Evolutionary conservation across 345 rosid genomes (phyloP).

Genomic region (Moricandia moricandioides): DNA sequence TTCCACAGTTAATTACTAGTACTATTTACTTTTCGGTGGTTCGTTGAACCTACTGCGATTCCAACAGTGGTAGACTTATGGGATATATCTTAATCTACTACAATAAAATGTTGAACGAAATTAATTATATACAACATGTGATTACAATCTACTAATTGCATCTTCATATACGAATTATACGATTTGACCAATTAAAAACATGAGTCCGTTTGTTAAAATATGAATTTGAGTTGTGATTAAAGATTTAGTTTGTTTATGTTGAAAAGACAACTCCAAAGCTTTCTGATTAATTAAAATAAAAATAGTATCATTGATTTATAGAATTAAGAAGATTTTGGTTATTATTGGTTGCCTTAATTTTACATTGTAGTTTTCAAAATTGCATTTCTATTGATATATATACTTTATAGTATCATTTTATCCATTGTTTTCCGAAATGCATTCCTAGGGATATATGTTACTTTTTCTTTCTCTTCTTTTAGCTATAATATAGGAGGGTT

Average conservation of each 20-base stretch:
- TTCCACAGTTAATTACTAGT: background rate
- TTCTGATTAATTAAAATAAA: too few species aligned
- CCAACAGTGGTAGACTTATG: background rate
- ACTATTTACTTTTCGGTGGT: background rate
- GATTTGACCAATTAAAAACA: background rate
- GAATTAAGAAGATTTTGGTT: too few species aligned
- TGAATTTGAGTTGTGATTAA: background rate
- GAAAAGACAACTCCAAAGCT: too few species aligned
- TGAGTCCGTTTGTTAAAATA: background rate
- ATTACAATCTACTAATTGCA: background rate
- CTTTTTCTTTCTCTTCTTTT: background rate
- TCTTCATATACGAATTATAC: background rate
- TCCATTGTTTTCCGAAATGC: background rate
- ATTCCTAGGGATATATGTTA: background rate
- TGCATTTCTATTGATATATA: too few species aligned
- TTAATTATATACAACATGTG: background rate
- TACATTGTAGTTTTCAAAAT: too few species aligned
- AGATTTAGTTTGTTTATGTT: too few species aligned
- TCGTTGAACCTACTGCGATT: conserved; percentile 9
- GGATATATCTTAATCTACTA: background rate
- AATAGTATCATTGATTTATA: too few species aligned
- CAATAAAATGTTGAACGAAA: background rate
- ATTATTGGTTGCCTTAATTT: too few species aligned
- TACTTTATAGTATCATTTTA: background rate
- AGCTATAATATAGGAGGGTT: background rate